phyloP scores from a whole-genome alignment of 2,329 filamentous ascomycete species.

The Fusarium sp. region DNA sequence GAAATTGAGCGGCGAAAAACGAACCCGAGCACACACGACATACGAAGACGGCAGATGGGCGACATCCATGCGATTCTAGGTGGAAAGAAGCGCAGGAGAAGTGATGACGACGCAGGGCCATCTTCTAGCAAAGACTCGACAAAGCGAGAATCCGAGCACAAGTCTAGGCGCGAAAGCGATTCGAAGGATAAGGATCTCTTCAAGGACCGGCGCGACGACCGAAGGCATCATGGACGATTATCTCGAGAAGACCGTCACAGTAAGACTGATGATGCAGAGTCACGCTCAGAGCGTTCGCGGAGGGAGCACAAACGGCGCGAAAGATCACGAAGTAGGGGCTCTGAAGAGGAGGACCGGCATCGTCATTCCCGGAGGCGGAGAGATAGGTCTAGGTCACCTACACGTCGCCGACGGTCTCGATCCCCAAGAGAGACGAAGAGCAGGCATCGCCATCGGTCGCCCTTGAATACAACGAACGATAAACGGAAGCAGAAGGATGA shows the following conservation, averaged over 20 bases:
- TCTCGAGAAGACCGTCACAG: conserved; percentile 32
- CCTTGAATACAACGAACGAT: conserved; percentile 22
- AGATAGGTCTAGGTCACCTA: conserved; percentile 42
- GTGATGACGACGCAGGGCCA: conserved; percentile 32
- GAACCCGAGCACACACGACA: conserved; percentile 60
- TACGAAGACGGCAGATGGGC: conserved; percentile 67
- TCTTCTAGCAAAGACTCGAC: conserved; percentile 31
- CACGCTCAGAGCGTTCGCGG: conserved; percentile 18
- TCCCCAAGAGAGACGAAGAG: conserved; percentile 46
- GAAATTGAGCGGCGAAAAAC: conserved; percentile 56
- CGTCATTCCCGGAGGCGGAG: conserved; percentile 30
- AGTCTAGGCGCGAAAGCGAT: conserved; percentile 7
- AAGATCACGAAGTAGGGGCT: conserved; percentile 28
- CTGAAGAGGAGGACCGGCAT: conserved; percentile 23
- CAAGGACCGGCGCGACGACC: conserved; percentile 27
- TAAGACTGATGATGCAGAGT: conserved; percentile 25
- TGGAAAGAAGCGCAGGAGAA: conserved; percentile 51
- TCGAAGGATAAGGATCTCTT: conserved; percentile 35
- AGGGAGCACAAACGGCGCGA: conserved; percentile 30
- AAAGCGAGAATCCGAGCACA: conserved; percentile 9
- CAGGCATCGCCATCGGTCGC: conserved; percentile 49
- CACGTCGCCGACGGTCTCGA: conserved; percentile 42
- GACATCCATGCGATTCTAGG: conserved; percentile 69
- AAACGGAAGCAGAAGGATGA: conserved; percentile 25
- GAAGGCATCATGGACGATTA: conserved; percentile 40